Percentiles rank a stretch among this genome's conserved stretches.
These are phyloP conservation scores for Hortaea werneckii DNA, from an alignment of 2,329 filamentous ascomycete species.

Conservation along the genomic window DNA sequence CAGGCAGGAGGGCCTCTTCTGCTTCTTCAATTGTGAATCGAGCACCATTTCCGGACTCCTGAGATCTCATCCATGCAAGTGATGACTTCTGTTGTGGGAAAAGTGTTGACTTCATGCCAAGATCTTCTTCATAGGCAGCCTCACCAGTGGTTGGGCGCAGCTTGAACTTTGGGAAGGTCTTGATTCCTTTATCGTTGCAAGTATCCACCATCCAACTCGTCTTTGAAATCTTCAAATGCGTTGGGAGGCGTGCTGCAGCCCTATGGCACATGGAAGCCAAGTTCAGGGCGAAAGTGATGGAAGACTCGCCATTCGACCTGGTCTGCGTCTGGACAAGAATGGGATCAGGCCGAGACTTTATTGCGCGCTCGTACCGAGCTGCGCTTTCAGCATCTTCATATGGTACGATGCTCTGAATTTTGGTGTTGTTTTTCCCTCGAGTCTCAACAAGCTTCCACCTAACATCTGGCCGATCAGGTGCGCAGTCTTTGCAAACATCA, in stretches of 20 bases:
- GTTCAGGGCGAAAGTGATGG: constrained; percentile 7
- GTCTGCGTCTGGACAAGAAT: constrained; percentile 8
- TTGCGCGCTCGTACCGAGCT: constrained; percentile 38
- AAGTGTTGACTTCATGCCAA: constrained; percentile 30
- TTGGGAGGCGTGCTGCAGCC: constrained; percentile 13
- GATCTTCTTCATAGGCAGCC: constrained; percentile 1
- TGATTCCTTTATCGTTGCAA: neutral
- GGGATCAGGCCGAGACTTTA: constrained; percentile 39
- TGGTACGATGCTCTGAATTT: constrained; percentile 17
- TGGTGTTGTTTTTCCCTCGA: constrained; percentile 18
- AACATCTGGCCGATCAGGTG: constrained; percentile 28
- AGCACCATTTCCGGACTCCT: constrained; percentile 36
- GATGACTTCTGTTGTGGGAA: constrained; percentile 45
- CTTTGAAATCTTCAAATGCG: neutral
- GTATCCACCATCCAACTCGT: constrained; percentile 18
- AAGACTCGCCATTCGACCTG: no score
- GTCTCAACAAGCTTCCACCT: constrained; percentile 27
- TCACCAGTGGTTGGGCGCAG: constrained; percentile 6
- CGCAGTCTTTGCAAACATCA: constrained; percentile 21
- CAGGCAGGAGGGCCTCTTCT: constrained; percentile 43
- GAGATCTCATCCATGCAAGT: constrained; percentile 49
- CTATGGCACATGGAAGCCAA: constrained; percentile 20
- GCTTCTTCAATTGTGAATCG: constrained; percentile 45
- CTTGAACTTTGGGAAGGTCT: constrained; percentile 12
- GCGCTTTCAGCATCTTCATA: constrained; percentile 44